phyloP scores from a whole-genome alignment of 306 rosid genomes.

The Glycine tomentella region DNA sequence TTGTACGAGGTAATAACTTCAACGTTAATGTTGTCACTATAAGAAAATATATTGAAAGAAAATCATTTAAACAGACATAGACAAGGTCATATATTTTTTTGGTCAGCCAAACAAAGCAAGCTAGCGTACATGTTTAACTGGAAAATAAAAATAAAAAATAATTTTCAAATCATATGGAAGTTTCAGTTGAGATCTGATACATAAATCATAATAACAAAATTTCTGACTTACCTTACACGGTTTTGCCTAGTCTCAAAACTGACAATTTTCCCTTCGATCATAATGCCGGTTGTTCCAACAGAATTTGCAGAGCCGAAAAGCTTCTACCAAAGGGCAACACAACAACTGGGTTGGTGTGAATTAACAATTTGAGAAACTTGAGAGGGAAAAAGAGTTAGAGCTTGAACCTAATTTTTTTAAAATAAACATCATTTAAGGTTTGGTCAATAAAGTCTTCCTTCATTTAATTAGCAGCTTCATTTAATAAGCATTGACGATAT shows the following conservation, averaged over 20 bases:
- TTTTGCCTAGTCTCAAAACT: slow-evolving; percentile 30
- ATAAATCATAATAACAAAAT: background rate
- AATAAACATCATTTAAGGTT: too few species aligned
- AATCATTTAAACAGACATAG: too few species aligned
- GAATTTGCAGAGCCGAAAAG: slow-evolving; percentile 23
- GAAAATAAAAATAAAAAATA: background rate
- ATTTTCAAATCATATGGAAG: background rate
- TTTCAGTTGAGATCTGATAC: slow-evolving; percentile 54
- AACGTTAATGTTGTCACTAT: too few species aligned
- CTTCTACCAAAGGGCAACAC: slow-evolving; percentile 45
- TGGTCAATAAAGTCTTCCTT: too few species aligned
- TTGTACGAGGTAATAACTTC: too few species aligned
- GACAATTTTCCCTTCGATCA: slow-evolving; percentile 6
- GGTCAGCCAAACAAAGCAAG: background rate
- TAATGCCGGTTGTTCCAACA: slow-evolving; percentile 63
- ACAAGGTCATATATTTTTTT: too few species aligned
- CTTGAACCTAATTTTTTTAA: background rate
- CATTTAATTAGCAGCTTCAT: too few species aligned
- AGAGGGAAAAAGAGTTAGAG: slow-evolving; percentile 37
- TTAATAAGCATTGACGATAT: too few species aligned
- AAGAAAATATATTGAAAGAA: too few species aligned
- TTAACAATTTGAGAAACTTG: slow-evolving; percentile 40
- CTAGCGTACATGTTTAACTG: background rate
- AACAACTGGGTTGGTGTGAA: slow-evolving; percentile 46
- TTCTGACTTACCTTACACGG: slow-evolving; percentile 58